Evolutionary conservation across 306 rosid species (phyloP), one percentile per base, ranked within the genome.

Genomic region (Sechiopsis laciniata): DNA sequence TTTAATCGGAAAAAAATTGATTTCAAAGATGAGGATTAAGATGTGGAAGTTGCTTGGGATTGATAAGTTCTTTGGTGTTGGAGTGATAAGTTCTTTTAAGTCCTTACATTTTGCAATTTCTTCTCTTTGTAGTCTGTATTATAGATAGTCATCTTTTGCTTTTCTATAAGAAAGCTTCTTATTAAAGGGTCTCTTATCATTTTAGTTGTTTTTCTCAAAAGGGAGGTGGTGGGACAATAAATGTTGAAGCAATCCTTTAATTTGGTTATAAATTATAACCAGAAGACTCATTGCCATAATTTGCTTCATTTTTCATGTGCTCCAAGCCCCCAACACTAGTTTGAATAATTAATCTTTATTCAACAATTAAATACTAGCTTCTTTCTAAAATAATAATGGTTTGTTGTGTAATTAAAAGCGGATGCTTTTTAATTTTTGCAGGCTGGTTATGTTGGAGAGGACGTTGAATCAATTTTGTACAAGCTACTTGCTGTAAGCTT

Each of bases 371-470:
- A 21, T 48, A 12, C 21, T 21, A 68, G 56, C 13, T 68, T 48
- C 57, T 67, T 50, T 40, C 16, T 21, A 48, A 14, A 48, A 68
- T 50, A 20, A 68, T 65, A 55, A 35, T 66, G 77, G 48, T 61
- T 74, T 51, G n/a, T 55, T 61, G 58, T 19, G 29, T 22, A 71
- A 73, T 80, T 87, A 40, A 79, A 69, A 66, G 77, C 75, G 70
- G 55, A 52, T 81, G 52, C 16, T 60, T 26, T 50, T 26, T 72
- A 70, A 46, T 60, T 80, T 85, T 75, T 87, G 86, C 89, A 93
- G 97, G 98, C 98, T 24, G 98, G 98, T 75, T 93, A 93, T 83
- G 98, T 93, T 71, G 98, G 98, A 80, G 97, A 93, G 82, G 97
- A 93, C 76, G 98, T 93, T 0, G 98, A 93, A 80, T 93, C 98